A percentile compares a stretch with the other conserved stretches of the same genome.
Conservation (phyloP, 306 rosid genomes). For the Vigna angularis region DNA sequence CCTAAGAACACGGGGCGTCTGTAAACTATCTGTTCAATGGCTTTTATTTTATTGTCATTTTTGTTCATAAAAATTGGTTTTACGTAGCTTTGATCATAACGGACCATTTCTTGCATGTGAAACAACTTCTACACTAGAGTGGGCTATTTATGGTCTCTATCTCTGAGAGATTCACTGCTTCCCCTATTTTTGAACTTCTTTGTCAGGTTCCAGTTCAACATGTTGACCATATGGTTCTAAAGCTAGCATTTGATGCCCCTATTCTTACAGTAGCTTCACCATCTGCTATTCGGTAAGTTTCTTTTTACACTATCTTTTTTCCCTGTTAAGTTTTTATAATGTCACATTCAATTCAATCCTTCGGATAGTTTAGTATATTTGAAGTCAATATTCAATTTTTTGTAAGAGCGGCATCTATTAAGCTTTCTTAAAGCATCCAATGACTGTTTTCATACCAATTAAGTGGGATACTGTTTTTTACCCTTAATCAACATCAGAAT, state of each 20-base stretch:
- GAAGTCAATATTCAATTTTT: constrained; percentile 2
- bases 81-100: constrained; percentile 23
- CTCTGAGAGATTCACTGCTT: constrained; percentile 23
- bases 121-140: not conserved
- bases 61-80: constrained; percentile 1
- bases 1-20: constrained; percentile 22
- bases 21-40: not conserved
- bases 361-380: constrained; percentile 16
- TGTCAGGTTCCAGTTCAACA: constrained; percentile 82
- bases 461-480: constrained; percentile 34
- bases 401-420: not conserved
- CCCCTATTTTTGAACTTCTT: constrained; percentile 39
- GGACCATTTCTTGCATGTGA: not conserved
- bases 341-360: constrained; percentile 29
- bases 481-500: constrained; percentile 23
- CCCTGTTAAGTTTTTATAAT: not conserved
- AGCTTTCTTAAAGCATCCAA: constrained; percentile 25
- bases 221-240: constrained; percentile 64
- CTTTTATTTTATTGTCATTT: constrained; percentile 18
- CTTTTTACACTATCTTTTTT: constrained; percentile 19
- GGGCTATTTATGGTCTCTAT: constrained; percentile 26
- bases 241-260: constrained; percentile 82
- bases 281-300: constrained; percentile 79
- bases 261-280: constrained; percentile 96
- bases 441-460: not conserved